Evolutionary conservation across 202 grass and related monocot species (phyloP), one percentile per base, ranked within the genome.

Genomic region (Cymbopogon flexuosus): DNA sequence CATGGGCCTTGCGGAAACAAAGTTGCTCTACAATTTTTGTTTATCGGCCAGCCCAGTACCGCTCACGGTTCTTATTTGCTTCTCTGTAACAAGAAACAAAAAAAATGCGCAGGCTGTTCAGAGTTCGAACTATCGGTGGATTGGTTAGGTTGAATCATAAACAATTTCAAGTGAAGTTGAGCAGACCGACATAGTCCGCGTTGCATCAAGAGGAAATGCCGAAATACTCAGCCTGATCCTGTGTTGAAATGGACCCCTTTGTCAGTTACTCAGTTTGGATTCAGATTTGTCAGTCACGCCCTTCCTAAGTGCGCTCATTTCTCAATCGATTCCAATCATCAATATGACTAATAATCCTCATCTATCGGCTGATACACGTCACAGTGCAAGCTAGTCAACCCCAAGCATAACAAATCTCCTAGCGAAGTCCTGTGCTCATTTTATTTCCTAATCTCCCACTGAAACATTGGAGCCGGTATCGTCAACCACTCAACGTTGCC

Each of bases 391-490:
- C 3, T 10, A 51, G 58, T 78, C 74, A 70, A 52, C 30, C 61
- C n/a, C 14, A 15, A 36, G 10, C 45, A 46, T 14, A 66, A 72
- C 41, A 27, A 80, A 59, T 46, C 58, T 51, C 7, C 77, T 18
- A 16, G 45, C 14, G 0, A 71, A 65, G 39, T 27, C 14, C 52
- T 10, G 3, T 64, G 43, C 57, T 77, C 36, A 15, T 72, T 27
- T 4, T 42, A 0, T 29, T 70, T 57, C 42, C 24, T 78, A 83
- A 83, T 87, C 36, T 58, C 71, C 65, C 40, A 81, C 51, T 40
- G 82, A 34, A 40, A 58, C 78, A 85, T 82, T 89, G 87, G 87
- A 89, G 42, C 87, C 0, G 83, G 87, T 89, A 74, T 16, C 39
- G 64, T 49, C 72, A 89, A 85, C 87, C 66, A 89, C 87, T 85